Conservation (phyloP, 441 rosid species). For the Pelargonium cotyledonis region DNA sequence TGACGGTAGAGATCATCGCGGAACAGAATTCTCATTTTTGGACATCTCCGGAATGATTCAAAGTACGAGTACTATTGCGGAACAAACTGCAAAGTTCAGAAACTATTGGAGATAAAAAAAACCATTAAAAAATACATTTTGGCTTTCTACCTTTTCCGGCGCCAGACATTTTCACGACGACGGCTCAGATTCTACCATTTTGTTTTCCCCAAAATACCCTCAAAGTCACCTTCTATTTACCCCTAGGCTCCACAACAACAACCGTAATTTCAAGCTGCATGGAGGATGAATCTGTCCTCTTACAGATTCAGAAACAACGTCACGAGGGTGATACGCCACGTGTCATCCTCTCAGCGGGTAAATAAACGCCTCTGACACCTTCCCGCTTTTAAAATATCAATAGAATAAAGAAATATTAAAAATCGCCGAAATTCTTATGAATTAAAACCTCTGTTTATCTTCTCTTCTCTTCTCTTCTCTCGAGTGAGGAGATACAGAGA, state of each 20-base stretch:
- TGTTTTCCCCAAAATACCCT: not conserved
- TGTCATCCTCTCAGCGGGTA: slow-evolving; percentile 45
- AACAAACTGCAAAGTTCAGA: no score
- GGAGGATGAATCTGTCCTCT: not conserved
- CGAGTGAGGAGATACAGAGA: not conserved
- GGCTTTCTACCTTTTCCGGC: no score
- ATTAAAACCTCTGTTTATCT: slow-evolving; percentile 28
- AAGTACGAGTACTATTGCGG: no score
- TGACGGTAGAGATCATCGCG: no score
- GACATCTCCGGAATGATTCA: no score
- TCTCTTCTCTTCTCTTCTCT: slow-evolving; percentile 15
- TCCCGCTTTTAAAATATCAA: slow-evolving; percentile 44
- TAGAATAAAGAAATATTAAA: not conserved
- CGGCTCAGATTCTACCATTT: not conserved
- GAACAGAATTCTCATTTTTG: no score
- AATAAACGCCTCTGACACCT: slow-evolving; percentile 34
- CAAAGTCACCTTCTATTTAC: not conserved
- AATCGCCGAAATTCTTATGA: not conserved
- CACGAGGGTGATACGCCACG: slow-evolving; percentile 53
- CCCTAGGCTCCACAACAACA: not conserved
- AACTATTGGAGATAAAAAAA: no score
- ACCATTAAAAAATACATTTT: no score
- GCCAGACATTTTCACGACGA: no score
- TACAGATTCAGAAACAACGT: not conserved
- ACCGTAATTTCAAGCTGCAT: not conserved